Conservation (phyloP, 129 eudicot species). For the Calendula officinalis region DNA sequence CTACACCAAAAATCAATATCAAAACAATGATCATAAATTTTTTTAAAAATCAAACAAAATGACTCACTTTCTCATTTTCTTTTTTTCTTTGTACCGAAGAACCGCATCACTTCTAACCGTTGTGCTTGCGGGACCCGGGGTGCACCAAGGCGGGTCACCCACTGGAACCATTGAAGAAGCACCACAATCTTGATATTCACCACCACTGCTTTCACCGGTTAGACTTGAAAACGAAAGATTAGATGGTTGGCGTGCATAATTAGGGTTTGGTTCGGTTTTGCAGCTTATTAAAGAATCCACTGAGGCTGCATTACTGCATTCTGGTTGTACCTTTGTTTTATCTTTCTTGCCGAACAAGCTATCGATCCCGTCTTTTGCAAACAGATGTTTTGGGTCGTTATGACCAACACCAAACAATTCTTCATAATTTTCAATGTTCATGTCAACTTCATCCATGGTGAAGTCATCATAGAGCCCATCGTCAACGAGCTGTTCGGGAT, state of each 20-base stretch:
- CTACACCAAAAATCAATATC: slow-evolving; percentile 27
- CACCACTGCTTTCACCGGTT: slow-evolving; percentile 84
- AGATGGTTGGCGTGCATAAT: slow-evolving; percentile 54
- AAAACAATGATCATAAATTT: not conserved
- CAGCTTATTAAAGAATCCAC: slow-evolving; percentile 76
- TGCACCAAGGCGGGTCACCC: slow-evolving; percentile 84
- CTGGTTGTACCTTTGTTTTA: slow-evolving; percentile 44
- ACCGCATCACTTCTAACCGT: slow-evolving; percentile 70
- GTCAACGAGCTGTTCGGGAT: slow-evolving; percentile 37
- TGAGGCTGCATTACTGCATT: slow-evolving; percentile 84
- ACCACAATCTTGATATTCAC: slow-evolving; percentile 90
- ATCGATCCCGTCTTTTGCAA: slow-evolving; percentile 69
- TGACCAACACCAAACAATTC: slow-evolving; percentile 72
- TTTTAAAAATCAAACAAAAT: not conserved
- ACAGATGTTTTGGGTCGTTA: slow-evolving; percentile 64
- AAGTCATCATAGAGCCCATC: slow-evolving; percentile 60
- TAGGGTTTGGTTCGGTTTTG: slow-evolving; percentile 70
- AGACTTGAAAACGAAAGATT: slow-evolving; percentile 69
- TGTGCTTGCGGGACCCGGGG: slow-evolving; percentile 55
- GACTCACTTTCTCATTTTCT: slow-evolving; percentile 74
- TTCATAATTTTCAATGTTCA: slow-evolving; percentile 75
- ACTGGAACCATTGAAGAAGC: slow-evolving; percentile 64
- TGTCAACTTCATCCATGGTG: slow-evolving; percentile 78
- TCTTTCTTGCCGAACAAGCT: slow-evolving; percentile 55
- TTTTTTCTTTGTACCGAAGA: slow-evolving; percentile 89